These are phyloP conservation scores for Clausena lansium DNA, from an alignment of 345 rosid genomes.

Conservation along the genomic window DNA sequence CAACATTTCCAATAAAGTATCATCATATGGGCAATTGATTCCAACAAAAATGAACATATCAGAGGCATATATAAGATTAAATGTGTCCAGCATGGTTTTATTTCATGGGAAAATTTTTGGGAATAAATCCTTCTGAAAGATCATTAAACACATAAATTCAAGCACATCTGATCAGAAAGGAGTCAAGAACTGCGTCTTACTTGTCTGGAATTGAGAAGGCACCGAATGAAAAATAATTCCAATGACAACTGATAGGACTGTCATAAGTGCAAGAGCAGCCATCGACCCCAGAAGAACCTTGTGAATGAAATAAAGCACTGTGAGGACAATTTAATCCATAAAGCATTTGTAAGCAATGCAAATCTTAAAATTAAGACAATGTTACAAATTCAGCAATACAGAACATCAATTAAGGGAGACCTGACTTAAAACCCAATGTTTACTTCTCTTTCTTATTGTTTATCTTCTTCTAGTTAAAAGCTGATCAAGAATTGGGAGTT, in stretches of 20 bases:
- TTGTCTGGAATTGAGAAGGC: constrained; percentile 96
- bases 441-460: background rate
- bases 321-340: constrained; percentile 3
- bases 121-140: background rate
- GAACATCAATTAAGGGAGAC: background rate
- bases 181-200: constrained; percentile 44
- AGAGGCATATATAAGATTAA: background rate
- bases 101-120: background rate
- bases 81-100: background rate
- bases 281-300: constrained; percentile 98
- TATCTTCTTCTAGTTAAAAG: background rate
- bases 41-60: background rate
- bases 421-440: background rate
- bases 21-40: background rate
- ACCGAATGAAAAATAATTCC: constrained; percentile 91
- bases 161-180: constrained; percentile 5
- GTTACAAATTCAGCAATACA: background rate
- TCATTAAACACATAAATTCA: background rate
- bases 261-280: constrained; percentile 97
- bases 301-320: constrained; percentile 32
- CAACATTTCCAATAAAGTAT: background rate
- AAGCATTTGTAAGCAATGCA: constrained; percentile 2
- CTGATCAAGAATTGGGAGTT: background rate
- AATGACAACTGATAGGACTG: constrained; percentile 82
- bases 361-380: background rate